Conservation (phyloP, 805 yeast genomes). For the Teunomyces kruisii region DNA sequence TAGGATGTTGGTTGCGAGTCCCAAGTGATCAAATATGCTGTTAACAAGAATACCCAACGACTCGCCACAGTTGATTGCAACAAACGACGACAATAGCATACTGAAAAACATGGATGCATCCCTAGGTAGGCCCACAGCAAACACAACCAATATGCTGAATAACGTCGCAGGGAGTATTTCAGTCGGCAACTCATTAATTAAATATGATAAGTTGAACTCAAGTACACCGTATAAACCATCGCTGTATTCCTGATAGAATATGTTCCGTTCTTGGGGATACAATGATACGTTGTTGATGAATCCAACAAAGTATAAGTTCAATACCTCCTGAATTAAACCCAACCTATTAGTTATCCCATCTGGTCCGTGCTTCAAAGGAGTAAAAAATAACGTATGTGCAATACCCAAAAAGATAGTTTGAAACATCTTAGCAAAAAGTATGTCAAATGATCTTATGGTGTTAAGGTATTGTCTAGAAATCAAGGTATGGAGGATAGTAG, state of each 20-base stretch:
- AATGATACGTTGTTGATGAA: constrained; percentile 25
- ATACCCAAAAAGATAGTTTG: constrained; percentile 19
- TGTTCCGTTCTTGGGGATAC: constrained; percentile 22
- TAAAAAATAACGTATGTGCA: constrained; percentile 23
- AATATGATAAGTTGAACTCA: constrained; percentile 21
- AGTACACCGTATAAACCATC: constrained; percentile 23
- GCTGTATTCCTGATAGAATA: constrained; percentile 27
- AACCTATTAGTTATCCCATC: constrained; percentile 23
- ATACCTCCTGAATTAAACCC: constrained; percentile 24
- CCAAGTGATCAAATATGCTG: constrained; percentile 23
- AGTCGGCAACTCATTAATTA: constrained; percentile 24
- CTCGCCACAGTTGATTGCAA: constrained; percentile 24
- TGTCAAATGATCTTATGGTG: constrained; percentile 20
- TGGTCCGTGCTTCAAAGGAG: constrained; percentile 19
- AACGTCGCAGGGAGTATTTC: constrained; percentile 21
- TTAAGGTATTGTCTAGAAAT: constrained; percentile 17
- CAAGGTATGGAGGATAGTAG: constrained; percentile 13
- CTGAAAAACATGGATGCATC: constrained; percentile 22
- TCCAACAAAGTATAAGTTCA: constrained; percentile 24
- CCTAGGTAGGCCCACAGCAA: constrained; percentile 24
- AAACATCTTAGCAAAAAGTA: constrained; percentile 18
- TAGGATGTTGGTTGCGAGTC: constrained; percentile 23
- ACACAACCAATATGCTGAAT: constrained; percentile 21
- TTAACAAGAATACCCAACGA: constrained; percentile 27
- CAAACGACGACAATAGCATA: constrained; percentile 15